Evolutionary conservation across 768 basidiomycete genomes (phyloP), one percentile per base, ranked within the genome.

Genomic region (Amanita rubescens): DNA sequence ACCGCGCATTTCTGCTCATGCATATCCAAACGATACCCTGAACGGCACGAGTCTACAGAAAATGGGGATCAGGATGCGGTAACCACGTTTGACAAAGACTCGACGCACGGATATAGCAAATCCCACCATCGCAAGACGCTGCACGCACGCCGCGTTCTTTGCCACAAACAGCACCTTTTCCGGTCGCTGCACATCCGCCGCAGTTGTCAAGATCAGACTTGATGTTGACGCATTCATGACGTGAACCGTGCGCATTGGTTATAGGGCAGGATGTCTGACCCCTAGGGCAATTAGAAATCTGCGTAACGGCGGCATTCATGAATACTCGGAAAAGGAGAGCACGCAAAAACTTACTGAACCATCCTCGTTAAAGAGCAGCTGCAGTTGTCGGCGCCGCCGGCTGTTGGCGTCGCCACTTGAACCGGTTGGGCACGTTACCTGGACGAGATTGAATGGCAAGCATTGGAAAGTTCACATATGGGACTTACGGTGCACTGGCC

Each of bases 191-290:
- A 37, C 61, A 62, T 19, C 59, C 61, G 12, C 61, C 61, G 17
- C 61, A 62, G 20, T 62, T 62, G 43, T 58, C 57, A 10, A 62
- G 41, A 34, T 62, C 61, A 12, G 49, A 8, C 19, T 43, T 50
- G 5, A 54, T 56, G 19, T 50, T 45, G 3, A 62, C 54, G 33
- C 61, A 62, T 43, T 62, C 61, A 35, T 56, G 56, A 5, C 55
- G 54, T 20, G 51, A 32, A 14, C n/a, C 2, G 2, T 20, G 30
- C 12, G 14, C 15, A 1, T 24, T 17, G 15, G 51, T 51, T 19
- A 62, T 55, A 3, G 61, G 61, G 37, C 61, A 60, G n/a, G 54
- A 39, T 15, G 38, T 37, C 37, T 14, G 12, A 14, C 42, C 54
- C n/a, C n/a, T 12, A 14, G 48, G 54, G 32, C 54, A 55, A n/a